Evolutionary conservation across 257 asterid genomes (phyloP), one percentile per base, ranked within the genome.

Genomic region (Solanum gandarillasii): DNA sequence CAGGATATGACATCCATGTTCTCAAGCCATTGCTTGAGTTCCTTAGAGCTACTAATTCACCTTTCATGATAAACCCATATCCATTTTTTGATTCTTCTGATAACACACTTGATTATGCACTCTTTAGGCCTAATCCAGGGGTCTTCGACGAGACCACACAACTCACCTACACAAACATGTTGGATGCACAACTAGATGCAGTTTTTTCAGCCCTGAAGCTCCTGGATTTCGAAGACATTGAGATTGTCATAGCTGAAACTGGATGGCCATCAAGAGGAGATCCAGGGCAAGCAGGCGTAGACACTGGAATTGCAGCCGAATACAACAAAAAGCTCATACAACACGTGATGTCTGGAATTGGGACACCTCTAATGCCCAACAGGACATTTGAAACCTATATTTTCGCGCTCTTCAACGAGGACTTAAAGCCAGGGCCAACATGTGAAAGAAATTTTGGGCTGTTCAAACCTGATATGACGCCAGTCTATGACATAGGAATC

Each of bases 381-480:
- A 91, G 87, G 60, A 88, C 91, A 35, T 89, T 92, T 21, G 94
- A 92, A 46, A 89, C 93, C 0, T 92, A 90, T 90, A 91, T 92
- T 87, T 92, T 92, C 11, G 89, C 93, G 1, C 92, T 92, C 11
- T 92, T 92, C 75, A 93, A 95, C 16, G 98, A 95, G 85, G 92
- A 95, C 87, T n/a, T 92, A 62, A 95, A 94, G 89, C 95, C 96
- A 20, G 98, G 96, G 71, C 98, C 98, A 29, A 88, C 87, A 1
- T 91, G 92, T 34, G 98, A 95, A 86, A 92, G 95, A 90, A 92
- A 93, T 86, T 95, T 93, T n/a, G 98, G 98, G 5, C 88, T 95
- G 58, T 90, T 91, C 88, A 91, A 39, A 60, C 91, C 91, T 27
- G 88, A 81, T 29, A 76, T 90, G 88, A 91, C 91, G 31, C 95